Evolutionary conservation across 2,329 filamentous ascomycete genomes (phyloP), one percentile per base, ranked within the genome.

Genomic region (Dothistroma septosporum): DNA sequence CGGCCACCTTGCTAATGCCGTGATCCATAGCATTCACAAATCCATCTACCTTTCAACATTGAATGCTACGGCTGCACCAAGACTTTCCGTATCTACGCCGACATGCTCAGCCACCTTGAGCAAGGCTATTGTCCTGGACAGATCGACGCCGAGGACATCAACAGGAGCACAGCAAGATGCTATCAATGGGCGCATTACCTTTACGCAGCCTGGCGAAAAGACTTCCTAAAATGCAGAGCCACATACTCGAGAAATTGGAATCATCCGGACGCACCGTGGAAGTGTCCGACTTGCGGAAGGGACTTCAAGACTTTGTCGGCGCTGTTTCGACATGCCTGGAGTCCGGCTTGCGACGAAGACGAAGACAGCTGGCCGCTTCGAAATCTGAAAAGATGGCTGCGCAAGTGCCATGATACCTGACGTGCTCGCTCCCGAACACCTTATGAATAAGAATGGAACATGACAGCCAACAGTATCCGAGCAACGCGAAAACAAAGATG

Each of bases 21-120:
- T 28, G 24, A 28, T 28, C 2, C 24, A 28, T 28, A 28, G 24
- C 24, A 28, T 28, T 28, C 24, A 28, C 33, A 44, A 44, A 31
- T 47, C 14, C 53, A 55, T 33, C 33, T 55, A 14, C 31, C 31
- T 8, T 16, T 2, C 31, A 2, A 1, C 28, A 11, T 35, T 31
- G 53, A 55, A 41, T 55, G 53, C 53, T 46, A 21, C 21, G 35
- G 35, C 12, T 55, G 53, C 53, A 24, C 33, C 9, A 46, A 55
- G 11, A 41, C n/a, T 12, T 55, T 44, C 35, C 33, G 53, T 19
- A 44, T 28, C 12, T 55, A 55, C 53, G 37, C 35, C 16, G 53
- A 55, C 53, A 55, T 55, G 53, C 16, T 55, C 35, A 28, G 35
- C 19, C 53, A 46, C 33, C n/a, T 55, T 22, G 53, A 55, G 14